Base-by-base conservation (phyloP, 202 grass and related monocot species). In the Setaria italica region DNA sequence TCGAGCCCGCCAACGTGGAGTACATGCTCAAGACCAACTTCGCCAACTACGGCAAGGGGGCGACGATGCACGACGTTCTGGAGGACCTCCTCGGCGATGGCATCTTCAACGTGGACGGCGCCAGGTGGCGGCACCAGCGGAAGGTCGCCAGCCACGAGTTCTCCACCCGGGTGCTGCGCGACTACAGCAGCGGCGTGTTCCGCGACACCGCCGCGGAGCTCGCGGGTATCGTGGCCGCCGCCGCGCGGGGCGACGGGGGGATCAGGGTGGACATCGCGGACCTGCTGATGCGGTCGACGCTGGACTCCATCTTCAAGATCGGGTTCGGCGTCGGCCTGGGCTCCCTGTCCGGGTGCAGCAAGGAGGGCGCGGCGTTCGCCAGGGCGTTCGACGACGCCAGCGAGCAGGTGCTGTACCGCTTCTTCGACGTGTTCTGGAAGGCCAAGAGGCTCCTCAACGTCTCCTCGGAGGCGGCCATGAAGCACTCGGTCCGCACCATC, bases 21-120 rank as follows among this genome's bases (percentile, higher is more conserved):
- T 76, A 94, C 91, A 94, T 97, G 47, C 94, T 97, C 85, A 93
- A 75, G 71, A 91, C 87, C 82, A 93, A 94, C 55, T 93, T 93
- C 49, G 73, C 41, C 32, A 93, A 96, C 89, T 96, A 93, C 77
- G 91, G 94, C 62, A 97, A 97, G 87, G 94, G 94, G 3, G 7
- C 2, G 16, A 73, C 67, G 51, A 85, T 1, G 1, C 79, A 91
- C 81, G 89, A 82, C 62, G 55, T 84, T 15, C 0, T 87, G 66
- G 86, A 80, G 74, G 91, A 97, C 70, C 85, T 93, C 62, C 80
- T 97, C 4, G 91, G 94, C 49, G 89, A 90, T 78, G 94, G 94
- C 10, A 97, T 97, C 81, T 97, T 97, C 84, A 92, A 88, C 41
- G 94, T 93, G 1, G 94, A 97, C 82, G 91, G 89, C 43, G 85